Evolutionary conservation across 345 rosid genomes (phyloP), one percentile per base, ranked within the genome.

Genomic region (Salix koriyanagi): DNA sequence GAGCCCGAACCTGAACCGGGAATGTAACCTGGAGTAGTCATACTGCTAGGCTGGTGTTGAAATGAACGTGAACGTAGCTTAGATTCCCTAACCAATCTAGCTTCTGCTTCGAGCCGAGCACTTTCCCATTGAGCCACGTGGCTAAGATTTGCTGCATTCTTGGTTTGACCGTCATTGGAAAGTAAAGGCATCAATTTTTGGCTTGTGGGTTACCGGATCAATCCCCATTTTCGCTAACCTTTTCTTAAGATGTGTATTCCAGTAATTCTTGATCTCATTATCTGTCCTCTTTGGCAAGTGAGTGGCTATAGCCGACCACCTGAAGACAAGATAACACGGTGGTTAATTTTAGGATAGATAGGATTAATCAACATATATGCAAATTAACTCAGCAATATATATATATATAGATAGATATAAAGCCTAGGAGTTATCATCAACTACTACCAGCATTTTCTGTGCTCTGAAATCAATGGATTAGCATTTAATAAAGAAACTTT

Each of bases 31-130:
- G 80, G n/a, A 21, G 76, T 15, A 61, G n/a, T 14, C 7, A 34
- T 34, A 34, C 67, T 67, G 23, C 48, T 69, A n/a, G 60, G 64
- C 16, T 81, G 88, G 34, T 79, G 82, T 6, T 87, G 88, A 70
- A 87, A 79, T 23, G 91, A 85, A 73, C 84, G 89, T 7, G 91
- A 87, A 4, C 92, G 88, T 21, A 95, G 85, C 83, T 89, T 92
- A 14, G 97, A 92, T 77, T 94, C 98, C 78, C 94, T 77, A 48
- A 88, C 97, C 36, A 94, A 76, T 25, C 98, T 80, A 39, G 87
- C 87, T 74, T 84, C 87, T 18, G 87, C 87, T 56, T 85, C 81
- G 4, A 84, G 83, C 34, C 87, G 52, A 30, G 87, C 85, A 37
- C 81, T 84, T 67, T 84, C 87, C 87, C 87, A 84, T 32, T 84